phyloP scores from a whole-genome alignment of 495 filamentous ascomycete species.

The Lentithecium fluviatile region DNA sequence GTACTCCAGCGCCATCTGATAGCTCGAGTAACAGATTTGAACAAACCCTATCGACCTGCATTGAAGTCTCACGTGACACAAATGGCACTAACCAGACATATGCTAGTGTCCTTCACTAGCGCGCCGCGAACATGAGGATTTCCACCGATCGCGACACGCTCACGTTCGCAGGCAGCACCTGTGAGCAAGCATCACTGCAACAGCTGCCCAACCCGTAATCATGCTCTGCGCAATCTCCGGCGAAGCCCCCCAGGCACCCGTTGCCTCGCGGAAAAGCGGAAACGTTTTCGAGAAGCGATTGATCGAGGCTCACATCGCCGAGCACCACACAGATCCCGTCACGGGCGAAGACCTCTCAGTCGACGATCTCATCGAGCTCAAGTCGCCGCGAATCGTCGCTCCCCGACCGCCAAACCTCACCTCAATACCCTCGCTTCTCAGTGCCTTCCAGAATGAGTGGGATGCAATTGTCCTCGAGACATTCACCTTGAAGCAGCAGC shows the following conservation, averaged over 20 bases:
- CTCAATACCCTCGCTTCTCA: slow-evolving; percentile 93
- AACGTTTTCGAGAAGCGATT: slow-evolving; percentile 91
- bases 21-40: too few relatives aligned
- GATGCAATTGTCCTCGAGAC: slow-evolving; percentile 88
- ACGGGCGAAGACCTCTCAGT: slow-evolving; percentile 82
- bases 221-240: slow-evolving; percentile 71
- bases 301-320: slow-evolving; percentile 90
- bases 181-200: not conserved
- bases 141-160: too few relatives aligned
- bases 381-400: slow-evolving; percentile 74
- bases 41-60: too few relatives aligned
- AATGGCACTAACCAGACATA: too few relatives aligned
- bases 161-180: too few relatives aligned
- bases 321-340: slow-evolving; percentile 91
- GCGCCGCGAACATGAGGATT: too few relatives aligned
- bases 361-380: slow-evolving; percentile 85
- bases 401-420: slow-evolving; percentile 93
- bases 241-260: slow-evolving; percentile 92
- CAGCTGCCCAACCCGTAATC: not conserved
- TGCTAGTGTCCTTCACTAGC: too few relatives aligned
- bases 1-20: too few relatives aligned
- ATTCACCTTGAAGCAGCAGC: slow-evolving; percentile 81
- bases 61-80: too few relatives aligned
- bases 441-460: slow-evolving; percentile 98
- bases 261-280: slow-evolving; percentile 90